Conservation (phyloP, 78 protist species). For the Creolimax fragrantissima region DNA sequence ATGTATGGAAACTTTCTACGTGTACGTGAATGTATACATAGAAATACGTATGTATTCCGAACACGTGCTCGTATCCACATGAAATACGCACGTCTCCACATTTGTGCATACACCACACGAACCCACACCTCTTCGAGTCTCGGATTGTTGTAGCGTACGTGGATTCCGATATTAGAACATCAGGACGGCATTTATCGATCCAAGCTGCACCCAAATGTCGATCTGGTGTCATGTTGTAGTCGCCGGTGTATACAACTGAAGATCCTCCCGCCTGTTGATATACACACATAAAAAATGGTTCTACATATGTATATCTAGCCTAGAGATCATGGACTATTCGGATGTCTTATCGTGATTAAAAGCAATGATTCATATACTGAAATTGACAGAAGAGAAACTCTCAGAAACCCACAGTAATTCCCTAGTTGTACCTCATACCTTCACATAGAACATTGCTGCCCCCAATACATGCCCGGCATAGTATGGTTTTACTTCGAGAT, state of each 20-base stretch:
- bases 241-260: conserved; percentile 93
- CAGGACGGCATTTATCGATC: conserved; percentile 65
- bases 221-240: conserved; percentile 97
- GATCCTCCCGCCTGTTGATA: conserved; percentile 52
- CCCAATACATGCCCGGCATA: conserved; percentile 98
- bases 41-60: neutral
- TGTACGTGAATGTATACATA: neutral
- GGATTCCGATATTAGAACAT: conserved; percentile 90
- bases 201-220: conserved; percentile 83
- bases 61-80: neutral
- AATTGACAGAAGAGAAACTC: no score
- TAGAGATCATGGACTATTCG: no score
- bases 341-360: no score
- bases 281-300: no score
- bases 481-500: conserved; percentile 68
- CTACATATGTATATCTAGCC: no score
- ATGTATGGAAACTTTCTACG: no score
- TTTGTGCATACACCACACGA: neutral
- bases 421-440: conserved; percentile 23
- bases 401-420: no score
- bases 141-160: conserved; percentile 88
- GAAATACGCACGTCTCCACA: neutral
- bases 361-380: no score
- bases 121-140: conserved; percentile 58
- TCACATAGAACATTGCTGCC: conserved; percentile 86